Base-by-base conservation (phyloP, 371 early-diverging fungal species). In the Thermomucor indicae-seudaticae region DNA sequence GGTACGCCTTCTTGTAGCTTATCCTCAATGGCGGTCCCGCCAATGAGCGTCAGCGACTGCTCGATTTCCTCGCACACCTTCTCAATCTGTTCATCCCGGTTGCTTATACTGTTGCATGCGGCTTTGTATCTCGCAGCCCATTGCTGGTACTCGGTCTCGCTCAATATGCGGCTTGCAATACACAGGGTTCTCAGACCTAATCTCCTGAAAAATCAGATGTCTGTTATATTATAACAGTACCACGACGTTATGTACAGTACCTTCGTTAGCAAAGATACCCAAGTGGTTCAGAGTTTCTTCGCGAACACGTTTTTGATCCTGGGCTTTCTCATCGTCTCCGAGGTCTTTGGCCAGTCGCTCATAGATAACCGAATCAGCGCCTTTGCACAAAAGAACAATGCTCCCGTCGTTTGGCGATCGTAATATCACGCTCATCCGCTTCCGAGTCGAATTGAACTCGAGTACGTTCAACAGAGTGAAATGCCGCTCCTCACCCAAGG, bases 1-100 rank as follows among this genome's bases (percentile, higher is more conserved):
- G 93, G 92, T 0, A 97, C 98, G n/a, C 92, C 89, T 16, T 83
- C 88, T 57, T 98, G 99, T 24, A 99, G 67, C 44, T 90, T 85
- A 65, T 93, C 94, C 68, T 95, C 96, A 46, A 97, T 90, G 27
- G 90, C 95, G 0, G 94, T 91, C 4, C 87, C 84, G 1, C 96
- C 98, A 10, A 90, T 74, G 40, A 90, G 62, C 5, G 78, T 71
- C 47, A 90, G 51, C 16, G 79, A 77, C 39, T 67, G 69, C 52
- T 92, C 92, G 35, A 97, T 85, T 45, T 87, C 65, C 57, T 96
- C 95, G 23, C 92, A 92, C 0, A 85, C 91, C 10, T 76, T 71
- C 59, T 91, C 92, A 11, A 97, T 66, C 44, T 84, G 83, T 49
- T 86, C 83, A 28, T 87, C 86, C 12, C 98, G 86, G 51, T 92